phyloP scores from a whole-genome alignment of 2,329 filamentous ascomycete species.

The Cladophialophora psammophila region DNA sequence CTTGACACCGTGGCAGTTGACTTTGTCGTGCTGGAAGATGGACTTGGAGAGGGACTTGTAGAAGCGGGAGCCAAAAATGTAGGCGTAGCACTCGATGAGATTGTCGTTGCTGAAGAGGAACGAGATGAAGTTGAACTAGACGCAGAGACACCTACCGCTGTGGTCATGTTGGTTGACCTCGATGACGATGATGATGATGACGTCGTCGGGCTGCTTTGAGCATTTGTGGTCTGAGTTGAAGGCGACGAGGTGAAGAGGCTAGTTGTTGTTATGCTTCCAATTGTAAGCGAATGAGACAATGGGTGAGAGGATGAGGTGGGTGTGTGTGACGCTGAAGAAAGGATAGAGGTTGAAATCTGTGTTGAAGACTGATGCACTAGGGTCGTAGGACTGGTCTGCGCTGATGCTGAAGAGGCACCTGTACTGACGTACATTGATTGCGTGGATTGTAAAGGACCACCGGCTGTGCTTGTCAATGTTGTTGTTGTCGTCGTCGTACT shows the following conservation, averaged over 20 bases:
- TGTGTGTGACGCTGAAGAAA: background rate
- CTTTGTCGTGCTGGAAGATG: background rate
- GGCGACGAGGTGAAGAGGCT: background rate
- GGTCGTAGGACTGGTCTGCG: background rate
- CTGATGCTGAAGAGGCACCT: background rate
- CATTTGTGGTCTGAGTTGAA: background rate
- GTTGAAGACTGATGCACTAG: background rate
- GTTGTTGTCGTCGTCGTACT: background rate
- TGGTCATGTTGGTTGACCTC: conserved; percentile 4
- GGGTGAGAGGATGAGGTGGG: background rate
- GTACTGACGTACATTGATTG: background rate
- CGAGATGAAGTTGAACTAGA: background rate
- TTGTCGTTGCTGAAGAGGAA: background rate
- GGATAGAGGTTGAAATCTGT: background rate
- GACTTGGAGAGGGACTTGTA: background rate
- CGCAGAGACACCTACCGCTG: background rate
- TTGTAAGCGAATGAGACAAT: background rate
- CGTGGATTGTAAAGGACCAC: background rate
- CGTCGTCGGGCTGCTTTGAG: background rate
- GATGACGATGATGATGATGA: background rate
- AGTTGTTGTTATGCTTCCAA: background rate
- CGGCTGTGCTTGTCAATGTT: background rate
- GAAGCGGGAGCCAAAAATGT: background rate
- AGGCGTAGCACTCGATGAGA: background rate
- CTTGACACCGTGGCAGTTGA: background rate